A percentile compares a stretch with the other conserved stretches of the same genome.
Evolutionary conservation across 2,329 filamentous ascomycete genomes (phyloP).

Genomic region (Cladosporium velox): DNA sequence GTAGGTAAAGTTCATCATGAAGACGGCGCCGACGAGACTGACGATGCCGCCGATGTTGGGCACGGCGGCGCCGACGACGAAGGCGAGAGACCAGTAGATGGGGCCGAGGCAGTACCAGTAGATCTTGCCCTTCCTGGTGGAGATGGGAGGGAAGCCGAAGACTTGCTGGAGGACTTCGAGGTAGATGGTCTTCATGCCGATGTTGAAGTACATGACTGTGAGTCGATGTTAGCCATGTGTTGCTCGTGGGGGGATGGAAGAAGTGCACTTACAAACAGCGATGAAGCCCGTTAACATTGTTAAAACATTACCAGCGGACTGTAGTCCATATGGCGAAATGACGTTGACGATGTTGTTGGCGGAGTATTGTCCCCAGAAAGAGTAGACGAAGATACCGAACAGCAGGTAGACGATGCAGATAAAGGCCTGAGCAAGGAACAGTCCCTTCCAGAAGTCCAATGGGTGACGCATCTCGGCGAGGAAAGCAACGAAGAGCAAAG

Average conservation of each 20-base stretch:
- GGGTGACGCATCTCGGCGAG: conserved; percentile 57
- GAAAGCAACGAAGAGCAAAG: conserved; percentile 60
- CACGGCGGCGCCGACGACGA: conserved; percentile 56
- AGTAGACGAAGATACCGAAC: conserved; percentile 52
- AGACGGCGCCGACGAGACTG: conserved; percentile 55
- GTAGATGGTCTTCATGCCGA: conserved; percentile 54
- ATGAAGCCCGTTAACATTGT: conserved; percentile 43
- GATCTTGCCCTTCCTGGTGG: conserved; percentile 52
- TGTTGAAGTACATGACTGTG: conserved; percentile 46
- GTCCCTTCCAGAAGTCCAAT: conserved; percentile 52
- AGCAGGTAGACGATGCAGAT: conserved; percentile 53
- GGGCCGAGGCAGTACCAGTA: conserved; percentile 56
- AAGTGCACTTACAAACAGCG: conserved; percentile 27
- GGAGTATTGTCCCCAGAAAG: conserved; percentile 51
- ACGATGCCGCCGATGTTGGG: conserved; percentile 45
- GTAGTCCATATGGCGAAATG: conserved; percentile 41
- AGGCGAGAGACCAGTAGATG: conserved; percentile 60
- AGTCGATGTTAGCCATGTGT: background rate
- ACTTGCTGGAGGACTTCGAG: conserved; percentile 56
- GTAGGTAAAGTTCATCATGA: conserved; percentile 61
- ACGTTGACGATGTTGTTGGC: conserved; percentile 47
- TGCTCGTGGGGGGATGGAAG: background rate
- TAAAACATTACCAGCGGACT: conserved; percentile 46
- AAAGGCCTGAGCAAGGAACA: conserved; percentile 50
- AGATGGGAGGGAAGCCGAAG: conserved; percentile 54